A percentile compares a stretch with the other conserved stretches of the same genome.
phyloP scores from a whole-genome alignment of 163 green algal species.

The Chlamydomonas reinhardtii region DNA sequence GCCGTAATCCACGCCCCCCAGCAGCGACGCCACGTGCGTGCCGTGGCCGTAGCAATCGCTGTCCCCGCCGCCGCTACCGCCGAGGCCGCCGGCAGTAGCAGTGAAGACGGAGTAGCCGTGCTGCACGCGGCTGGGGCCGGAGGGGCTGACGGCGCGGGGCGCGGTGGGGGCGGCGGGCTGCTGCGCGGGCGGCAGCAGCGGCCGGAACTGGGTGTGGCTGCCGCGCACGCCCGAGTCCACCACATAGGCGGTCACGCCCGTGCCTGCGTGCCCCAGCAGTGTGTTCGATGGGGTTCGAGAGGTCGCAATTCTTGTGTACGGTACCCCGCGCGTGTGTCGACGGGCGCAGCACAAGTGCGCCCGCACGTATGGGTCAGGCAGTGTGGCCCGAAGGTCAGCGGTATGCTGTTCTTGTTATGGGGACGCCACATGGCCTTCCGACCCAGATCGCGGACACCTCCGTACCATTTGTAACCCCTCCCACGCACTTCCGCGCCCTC shows the following conservation, averaged over 20 bases:
- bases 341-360: no score
- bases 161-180: constrained; percentile 18
- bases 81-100: neutral
- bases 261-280: constrained; percentile 46
- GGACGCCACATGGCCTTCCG: no score
- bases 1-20: constrained; percentile 71
- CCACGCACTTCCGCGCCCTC: no score
- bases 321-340: no score
- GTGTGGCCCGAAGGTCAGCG: no score
- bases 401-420: no score
- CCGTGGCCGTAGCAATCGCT: constrained; percentile 86
- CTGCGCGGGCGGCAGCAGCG: neutral
- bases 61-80: neutral
- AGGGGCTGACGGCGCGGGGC: neutral
- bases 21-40: constrained; percentile 78
- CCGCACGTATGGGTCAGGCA: no score
- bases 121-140: neutral
- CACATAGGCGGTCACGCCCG: constrained; percentile 83
- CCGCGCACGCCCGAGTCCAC: constrained; percentile 85
- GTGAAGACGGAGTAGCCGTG: neutral
- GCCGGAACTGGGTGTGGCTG: constrained; percentile 77
- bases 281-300: no score
- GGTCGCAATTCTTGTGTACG: no score
- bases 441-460: no score
- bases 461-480: no score